These are phyloP conservation scores for Colletotrichum sp. DNA, from an alignment of 2,329 filamentous ascomycete genomes.

Conservation along the genomic window DNA sequence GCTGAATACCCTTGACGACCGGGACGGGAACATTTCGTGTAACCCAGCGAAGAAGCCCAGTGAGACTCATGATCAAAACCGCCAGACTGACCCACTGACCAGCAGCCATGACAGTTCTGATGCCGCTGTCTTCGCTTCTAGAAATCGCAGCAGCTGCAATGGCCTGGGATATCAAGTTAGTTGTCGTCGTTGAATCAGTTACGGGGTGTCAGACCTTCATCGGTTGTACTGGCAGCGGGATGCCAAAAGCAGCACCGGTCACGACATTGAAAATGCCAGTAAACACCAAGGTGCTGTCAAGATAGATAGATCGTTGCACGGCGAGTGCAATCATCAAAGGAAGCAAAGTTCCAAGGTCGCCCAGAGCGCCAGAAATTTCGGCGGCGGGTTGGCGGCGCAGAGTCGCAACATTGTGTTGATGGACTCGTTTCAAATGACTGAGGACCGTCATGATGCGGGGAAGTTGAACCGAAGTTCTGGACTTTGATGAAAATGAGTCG, in stretches of 20 bases:
- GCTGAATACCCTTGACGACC: conserved; percentile 92
- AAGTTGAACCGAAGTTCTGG: neutral
- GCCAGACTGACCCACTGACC: conserved; percentile 74
- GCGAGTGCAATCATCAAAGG: conserved; percentile 89
- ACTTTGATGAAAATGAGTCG: neutral
- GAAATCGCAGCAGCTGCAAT: conserved; percentile 91
- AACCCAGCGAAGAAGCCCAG: conserved; percentile 78
- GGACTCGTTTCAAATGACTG: conserved; percentile 28
- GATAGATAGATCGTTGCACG: conserved; percentile 76
- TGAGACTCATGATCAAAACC: conserved; percentile 78
- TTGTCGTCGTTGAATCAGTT: neutral
- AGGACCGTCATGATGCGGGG: conserved; percentile 16
- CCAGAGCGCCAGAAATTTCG: conserved; percentile 86
- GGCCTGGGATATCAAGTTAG: conserved; percentile 52
- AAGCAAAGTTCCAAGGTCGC: conserved; percentile 88
- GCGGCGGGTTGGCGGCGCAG: conserved; percentile 55
- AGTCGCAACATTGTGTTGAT: conserved; percentile 54
- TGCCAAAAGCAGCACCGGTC: conserved; percentile 83
- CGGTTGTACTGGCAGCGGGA: conserved; percentile 92
- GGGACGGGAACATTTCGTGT: conserved; percentile 80
- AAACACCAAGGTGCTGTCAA: conserved; percentile 86
- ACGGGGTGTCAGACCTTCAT: conserved; percentile 59
- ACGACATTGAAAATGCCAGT: conserved; percentile 86
- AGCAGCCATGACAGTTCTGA: conserved; percentile 76
- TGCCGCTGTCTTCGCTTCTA: conserved; percentile 56